phyloP scores from a whole-genome alignment of 768 basidiomycete genomes.

The Trametes coccinea region DNA sequence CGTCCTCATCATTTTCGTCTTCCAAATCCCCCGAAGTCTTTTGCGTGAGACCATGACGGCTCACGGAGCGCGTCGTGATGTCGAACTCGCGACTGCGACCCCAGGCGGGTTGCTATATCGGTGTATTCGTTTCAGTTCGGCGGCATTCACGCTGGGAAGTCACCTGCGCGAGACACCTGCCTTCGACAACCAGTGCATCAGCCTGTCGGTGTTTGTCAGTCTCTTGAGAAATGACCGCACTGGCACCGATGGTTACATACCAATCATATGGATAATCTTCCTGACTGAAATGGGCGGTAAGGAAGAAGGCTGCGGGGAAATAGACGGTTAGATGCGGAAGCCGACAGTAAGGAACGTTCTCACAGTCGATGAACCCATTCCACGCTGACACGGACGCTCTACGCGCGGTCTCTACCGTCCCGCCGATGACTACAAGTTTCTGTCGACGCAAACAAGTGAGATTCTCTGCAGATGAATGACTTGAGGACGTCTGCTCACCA shows the following conservation, averaged over 20 bases:
- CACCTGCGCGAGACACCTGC: constrained; percentile 29
- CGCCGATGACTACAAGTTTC: constrained; percentile 91
- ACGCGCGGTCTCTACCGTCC: constrained; percentile 84
- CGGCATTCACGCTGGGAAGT: constrained; percentile 10
- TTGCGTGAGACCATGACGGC: constrained; percentile 63
- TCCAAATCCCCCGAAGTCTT: constrained; percentile 75
- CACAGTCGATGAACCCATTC: constrained; percentile 90
- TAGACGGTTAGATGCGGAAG: constrained; percentile 8
- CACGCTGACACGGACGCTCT: constrained; percentile 81
- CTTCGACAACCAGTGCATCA: constrained; percentile 90
- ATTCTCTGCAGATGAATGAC: no score
- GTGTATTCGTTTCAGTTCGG: constrained; percentile 14
- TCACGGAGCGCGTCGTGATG: constrained; percentile 77
- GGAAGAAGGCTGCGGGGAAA: constrained; percentile 66
- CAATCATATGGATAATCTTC: constrained; percentile 89
- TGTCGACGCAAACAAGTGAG: constrained; percentile 28
- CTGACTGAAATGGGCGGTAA: constrained; percentile 86
- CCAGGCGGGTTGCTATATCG: constrained; percentile 82
- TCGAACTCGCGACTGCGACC: constrained; percentile 87
- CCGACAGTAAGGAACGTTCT: constrained; percentile 25
- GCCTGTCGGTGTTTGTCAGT: constrained; percentile 44
- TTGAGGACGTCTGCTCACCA: constrained; percentile 44
- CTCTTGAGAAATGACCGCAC: constrained; percentile 16
- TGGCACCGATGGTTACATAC: constrained; percentile 38
- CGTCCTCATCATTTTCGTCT: constrained; percentile 71